Conservation (phyloP, 306 rosid genomes). For the Cucurbita ficifolia region DNA sequence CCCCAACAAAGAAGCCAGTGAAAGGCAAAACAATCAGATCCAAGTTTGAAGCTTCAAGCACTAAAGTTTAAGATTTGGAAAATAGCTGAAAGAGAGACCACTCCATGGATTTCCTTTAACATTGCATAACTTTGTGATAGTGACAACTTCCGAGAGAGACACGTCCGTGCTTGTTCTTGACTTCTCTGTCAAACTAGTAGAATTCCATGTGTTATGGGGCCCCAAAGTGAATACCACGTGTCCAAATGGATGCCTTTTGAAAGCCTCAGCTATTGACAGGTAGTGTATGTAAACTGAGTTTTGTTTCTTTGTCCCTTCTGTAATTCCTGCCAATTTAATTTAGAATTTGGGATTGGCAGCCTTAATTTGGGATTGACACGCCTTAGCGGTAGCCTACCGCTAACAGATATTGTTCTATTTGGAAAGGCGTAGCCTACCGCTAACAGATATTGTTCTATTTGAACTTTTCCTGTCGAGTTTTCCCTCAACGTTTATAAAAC, state of each 20-base stretch:
- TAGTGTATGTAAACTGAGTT: background rate
- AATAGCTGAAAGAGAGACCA: background rate
- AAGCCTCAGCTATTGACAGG: background rate
- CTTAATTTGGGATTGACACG: background rate
- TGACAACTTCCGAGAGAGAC: background rate
- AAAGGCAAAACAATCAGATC: constrained; percentile 10
- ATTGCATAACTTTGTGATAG: background rate
- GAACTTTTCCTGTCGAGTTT: no score
- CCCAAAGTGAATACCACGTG: background rate
- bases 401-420: no score
- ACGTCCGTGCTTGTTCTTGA: constrained; percentile 2
- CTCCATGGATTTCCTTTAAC: background rate
- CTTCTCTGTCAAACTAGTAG: constrained; percentile 6
- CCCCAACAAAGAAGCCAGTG: background rate
- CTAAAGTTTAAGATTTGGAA: background rate
- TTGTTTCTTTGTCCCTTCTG: background rate
- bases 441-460: no score
- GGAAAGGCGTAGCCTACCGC: no score
- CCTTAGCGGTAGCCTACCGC: no score
- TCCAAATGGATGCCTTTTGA: background rate
- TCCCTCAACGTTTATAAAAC: no score
- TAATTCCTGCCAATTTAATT: background rate
- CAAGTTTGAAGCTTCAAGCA: background rate
- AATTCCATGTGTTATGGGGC: background rate
- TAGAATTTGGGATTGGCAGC: background rate